Conservation (phyloP, 2,329 filamentous ascomycete genomes). For the Fusarium fracticaudum region DNA sequence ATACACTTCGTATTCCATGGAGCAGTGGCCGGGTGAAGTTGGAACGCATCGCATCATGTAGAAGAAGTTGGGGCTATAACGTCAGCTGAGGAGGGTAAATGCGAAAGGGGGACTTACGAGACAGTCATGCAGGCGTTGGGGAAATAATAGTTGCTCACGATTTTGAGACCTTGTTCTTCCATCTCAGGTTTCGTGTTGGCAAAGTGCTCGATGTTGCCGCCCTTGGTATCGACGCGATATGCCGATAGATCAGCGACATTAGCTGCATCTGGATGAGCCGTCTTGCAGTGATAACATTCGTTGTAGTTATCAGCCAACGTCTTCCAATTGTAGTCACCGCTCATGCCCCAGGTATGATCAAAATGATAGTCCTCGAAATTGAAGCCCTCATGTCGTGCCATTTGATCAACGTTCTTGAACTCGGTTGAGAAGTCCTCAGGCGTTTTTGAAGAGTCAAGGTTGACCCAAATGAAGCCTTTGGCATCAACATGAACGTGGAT, state of each 20-base stretch:
- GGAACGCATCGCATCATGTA: constrained; percentile 16
- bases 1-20: constrained; percentile 24
- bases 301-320: constrained; percentile 52
- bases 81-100: constrained; percentile 46
- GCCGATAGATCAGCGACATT: not conserved
- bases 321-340: constrained; percentile 68
- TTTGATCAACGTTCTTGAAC: constrained; percentile 44
- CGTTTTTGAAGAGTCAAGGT: constrained; percentile 57
- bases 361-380: constrained; percentile 63
- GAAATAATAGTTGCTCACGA: constrained; percentile 32
- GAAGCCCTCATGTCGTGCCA: constrained; percentile 54
- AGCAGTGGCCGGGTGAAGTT: not conserved
- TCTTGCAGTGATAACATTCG: constrained; percentile 29
- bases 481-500: constrained; percentile 59
- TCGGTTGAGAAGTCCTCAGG: constrained; percentile 62
- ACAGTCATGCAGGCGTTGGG: constrained; percentile 30
- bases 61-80: constrained; percentile 39
- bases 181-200: constrained; percentile 5
- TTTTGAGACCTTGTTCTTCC: constrained; percentile 8
- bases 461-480: constrained; percentile 67
- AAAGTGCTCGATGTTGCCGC: constrained; percentile 28
- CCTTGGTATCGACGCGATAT: constrained; percentile 15
- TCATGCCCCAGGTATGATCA: constrained; percentile 64
- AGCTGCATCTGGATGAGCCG: constrained; percentile 4
- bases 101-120: not conserved